These are phyloP conservation scores for Alternaria metachromatica DNA, from an alignment of 2,329 filamentous ascomycete genomes.

Conservation along the genomic window DNA sequence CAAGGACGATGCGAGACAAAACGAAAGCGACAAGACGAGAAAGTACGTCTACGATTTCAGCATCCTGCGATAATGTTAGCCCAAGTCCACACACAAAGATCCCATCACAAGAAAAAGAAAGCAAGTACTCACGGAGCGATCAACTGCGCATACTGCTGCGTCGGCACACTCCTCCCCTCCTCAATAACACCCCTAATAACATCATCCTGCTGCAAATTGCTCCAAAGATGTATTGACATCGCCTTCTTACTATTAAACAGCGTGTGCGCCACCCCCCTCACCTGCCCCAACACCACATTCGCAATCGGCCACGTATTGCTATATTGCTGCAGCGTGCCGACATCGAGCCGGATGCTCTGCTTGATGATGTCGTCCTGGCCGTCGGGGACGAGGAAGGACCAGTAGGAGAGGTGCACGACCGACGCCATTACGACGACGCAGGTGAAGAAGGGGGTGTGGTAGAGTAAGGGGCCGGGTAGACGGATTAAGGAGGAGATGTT, in stretches of 20 bases:
- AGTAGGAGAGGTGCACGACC: constrained; percentile 67
- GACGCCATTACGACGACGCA: constrained; percentile 51
- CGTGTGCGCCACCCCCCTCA: constrained; percentile 79
- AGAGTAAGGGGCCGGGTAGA: constrained; percentile 72
- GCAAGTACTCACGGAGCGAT: constrained; percentile 43
- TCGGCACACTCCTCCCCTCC: constrained; percentile 38
- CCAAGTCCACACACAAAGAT: neutral
- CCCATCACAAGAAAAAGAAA: neutral
- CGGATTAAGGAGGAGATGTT: constrained; percentile 78
- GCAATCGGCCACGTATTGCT: constrained; percentile 77
- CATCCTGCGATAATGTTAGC: constrained; percentile 29
- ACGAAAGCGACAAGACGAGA: neutral
- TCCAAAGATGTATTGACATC: constrained; percentile 50
- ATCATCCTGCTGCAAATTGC: constrained; percentile 43
- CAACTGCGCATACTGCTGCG: constrained; percentile 45
- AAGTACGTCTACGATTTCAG: constrained; percentile 34
- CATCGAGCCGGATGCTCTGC: constrained; percentile 79
- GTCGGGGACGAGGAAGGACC: constrained; percentile 61
- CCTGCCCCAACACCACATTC: constrained; percentile 71
- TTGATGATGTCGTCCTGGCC: constrained; percentile 70
- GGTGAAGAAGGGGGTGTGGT: constrained; percentile 64
- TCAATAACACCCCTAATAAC: constrained; percentile 45
- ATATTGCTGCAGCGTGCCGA: constrained; percentile 73
- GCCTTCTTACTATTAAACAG: constrained; percentile 60
- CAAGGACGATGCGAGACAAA: neutral